Evolutionary conservation across 176 grass and related monocot species (phyloP), one percentile per base, ranked within the genome.

Genomic region (Eragrostis curvula): DNA sequence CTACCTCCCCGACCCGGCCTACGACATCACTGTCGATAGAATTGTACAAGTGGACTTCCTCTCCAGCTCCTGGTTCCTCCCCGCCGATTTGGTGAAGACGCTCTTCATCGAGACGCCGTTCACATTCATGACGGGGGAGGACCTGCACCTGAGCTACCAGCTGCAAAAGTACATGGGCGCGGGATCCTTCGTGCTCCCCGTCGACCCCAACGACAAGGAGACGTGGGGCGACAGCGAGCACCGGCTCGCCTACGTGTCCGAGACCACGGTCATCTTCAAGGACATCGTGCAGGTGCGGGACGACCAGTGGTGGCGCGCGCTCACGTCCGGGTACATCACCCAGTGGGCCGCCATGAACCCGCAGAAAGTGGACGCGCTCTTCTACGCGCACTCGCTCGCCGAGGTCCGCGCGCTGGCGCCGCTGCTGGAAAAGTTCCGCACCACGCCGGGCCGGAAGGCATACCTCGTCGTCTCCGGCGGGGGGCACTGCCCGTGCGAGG

Each of bases 161-260:
- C 85, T 99, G 52, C 96, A 99, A 64, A 99, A 99, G 83, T 99
- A 98, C 88, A 98, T 94, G 79, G 94, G 89, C 12, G 90, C 91
- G 0, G 93, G 93, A 0, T 99, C 96, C 8, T 99, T 91, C 81
- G 91, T 99, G 75, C 80, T 99, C 29, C 96, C 96, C 12, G 96
- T 99, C 7, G 89, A 99, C 78, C 57, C 91, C 42, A 36, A 2
- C 25, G 91, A 99, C 85, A 99, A 83, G 76, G 96, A 93, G 79
- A 99, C 96, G n/a, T 99, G 93, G 96, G 93, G 93, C 0, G 96
- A 99, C 87, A 96, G 91, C 55, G 93, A 99, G 87, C 96, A 99
- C 81, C 87, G 96, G 15, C 96, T 99, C 0, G 96, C 96, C 12
- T 90, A 99, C 60, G 91, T 99, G 1, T 79, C 96, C 0, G 93